Percentiles rank a stretch among this genome's conserved stretches.
Evolutionary conservation across 495 filamentous ascomycete genomes (phyloP).

Genomic region (Choiromyces venosus): DNA sequence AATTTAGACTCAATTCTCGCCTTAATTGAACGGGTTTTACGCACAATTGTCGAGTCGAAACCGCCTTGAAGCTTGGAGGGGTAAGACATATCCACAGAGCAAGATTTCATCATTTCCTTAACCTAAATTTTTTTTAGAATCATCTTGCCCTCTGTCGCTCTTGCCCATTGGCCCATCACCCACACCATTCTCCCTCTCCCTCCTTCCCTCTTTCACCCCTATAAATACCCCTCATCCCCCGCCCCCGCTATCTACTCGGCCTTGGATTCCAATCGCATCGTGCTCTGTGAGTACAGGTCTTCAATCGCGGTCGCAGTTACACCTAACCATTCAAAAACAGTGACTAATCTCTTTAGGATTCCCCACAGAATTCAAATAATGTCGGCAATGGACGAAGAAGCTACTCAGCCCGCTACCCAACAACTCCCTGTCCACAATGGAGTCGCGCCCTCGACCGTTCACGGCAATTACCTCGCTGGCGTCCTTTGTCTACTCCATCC

Average conservation of each 20-base stretch:
- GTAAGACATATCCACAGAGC: background rate
- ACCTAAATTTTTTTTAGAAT: background rate
- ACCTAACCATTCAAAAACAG: background rate
- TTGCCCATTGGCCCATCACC: background rate
- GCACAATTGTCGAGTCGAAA: background rate
- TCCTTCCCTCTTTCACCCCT: background rate
- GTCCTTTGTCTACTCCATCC: slow-evolving; percentile 87
- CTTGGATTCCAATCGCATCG: background rate
- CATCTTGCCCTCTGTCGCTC: background rate
- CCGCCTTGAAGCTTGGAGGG: background rate
- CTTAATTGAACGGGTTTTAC: background rate
- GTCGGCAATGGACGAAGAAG: slow-evolving; percentile 43
- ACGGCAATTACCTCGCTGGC: slow-evolving; percentile 73
- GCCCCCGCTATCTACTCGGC: background rate
- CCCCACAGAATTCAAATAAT: background rate
- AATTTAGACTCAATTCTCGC: background rate
- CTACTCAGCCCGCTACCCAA: slow-evolving; percentile 62
- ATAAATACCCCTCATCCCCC: background rate
- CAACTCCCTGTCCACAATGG: slow-evolving; percentile 73
- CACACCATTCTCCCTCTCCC: background rate
- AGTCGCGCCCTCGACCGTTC: slow-evolving; percentile 67
- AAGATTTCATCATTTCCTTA: background rate
- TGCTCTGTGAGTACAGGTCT: background rate
- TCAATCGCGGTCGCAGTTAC: background rate
- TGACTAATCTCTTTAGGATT: background rate